phyloP scores from a whole-genome alignment of 495 filamentous ascomycete genomes.

The Aspergillus heteromorphus region DNA sequence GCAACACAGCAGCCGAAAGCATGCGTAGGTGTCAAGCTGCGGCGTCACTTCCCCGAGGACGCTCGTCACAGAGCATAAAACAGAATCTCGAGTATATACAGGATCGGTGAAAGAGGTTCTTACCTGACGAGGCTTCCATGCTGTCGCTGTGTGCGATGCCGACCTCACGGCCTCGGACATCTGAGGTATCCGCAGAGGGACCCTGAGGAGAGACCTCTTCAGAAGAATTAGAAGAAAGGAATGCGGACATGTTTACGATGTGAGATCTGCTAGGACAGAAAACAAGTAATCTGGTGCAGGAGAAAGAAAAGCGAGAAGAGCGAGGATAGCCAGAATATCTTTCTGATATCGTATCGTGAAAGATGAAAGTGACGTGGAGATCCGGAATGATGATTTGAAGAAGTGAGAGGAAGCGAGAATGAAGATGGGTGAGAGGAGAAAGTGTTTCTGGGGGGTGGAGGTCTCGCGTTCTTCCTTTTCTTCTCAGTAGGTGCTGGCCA shows the following conservation, averaged over 20 bases:
- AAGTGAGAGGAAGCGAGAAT: neutral
- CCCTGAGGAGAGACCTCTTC: neutral
- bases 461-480: neutral
- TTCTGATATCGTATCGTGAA: neutral
- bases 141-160: neutral
- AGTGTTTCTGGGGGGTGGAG: slow-evolving; percentile 4
- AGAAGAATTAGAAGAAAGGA: too few species aligned
- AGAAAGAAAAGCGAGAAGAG: neutral
- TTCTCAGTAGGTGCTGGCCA: neutral
- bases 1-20: neutral
- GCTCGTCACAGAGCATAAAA: neutral
- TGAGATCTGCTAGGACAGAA: neutral
- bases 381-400: neutral
- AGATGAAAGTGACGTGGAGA: neutral
- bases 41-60: neutral
- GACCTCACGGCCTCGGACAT: neutral
- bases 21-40: neutral
- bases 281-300: neutral
- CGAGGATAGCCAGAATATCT: neutral
- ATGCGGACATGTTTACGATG: neutral
- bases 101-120: neutral
- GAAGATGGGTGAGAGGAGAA: neutral
- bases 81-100: neutral
- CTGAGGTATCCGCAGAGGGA: neutral
- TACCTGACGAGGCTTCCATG: neutral